phyloP scores from a whole-genome alignment of 2,329 filamentous ascomycete genomes.

The Fusarium anguioides region DNA sequence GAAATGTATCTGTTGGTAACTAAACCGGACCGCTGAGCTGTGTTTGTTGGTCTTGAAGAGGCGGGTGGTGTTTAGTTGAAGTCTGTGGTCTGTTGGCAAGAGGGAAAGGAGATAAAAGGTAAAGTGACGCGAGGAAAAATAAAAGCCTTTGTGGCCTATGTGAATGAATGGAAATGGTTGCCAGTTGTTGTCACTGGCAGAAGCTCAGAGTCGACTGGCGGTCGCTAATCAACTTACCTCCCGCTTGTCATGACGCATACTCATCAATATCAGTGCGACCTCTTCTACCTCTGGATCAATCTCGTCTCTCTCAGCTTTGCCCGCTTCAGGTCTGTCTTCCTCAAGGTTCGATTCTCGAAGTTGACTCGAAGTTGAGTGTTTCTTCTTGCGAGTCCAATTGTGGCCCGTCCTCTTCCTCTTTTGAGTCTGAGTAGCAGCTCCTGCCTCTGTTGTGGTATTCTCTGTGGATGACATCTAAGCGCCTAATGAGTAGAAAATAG shows the following conservation, averaged over 20 bases:
- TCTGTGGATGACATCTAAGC: background rate
- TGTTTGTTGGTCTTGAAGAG: background rate
- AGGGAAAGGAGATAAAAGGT: background rate
- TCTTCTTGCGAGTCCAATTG: background rate
- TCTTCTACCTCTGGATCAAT: background rate
- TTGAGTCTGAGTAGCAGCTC: background rate
- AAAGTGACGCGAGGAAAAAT: background rate
- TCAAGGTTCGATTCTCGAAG: background rate
- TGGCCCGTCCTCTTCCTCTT: background rate
- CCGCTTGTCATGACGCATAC: background rate
- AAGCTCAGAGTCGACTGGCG: background rate
- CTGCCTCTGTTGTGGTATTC: background rate
- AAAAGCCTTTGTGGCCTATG: background rate
- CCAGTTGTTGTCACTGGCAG: constrained; percentile 10
- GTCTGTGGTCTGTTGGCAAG: no score
- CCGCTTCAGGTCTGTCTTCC: no score
- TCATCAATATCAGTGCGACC: background rate
- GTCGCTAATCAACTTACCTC: background rate
- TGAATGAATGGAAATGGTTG: background rate
- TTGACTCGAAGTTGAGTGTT: background rate
- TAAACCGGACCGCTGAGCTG: background rate
- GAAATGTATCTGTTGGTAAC: background rate
- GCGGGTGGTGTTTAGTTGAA: no score
- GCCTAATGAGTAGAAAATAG: no score
- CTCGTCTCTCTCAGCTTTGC: no score